Evolutionary conservation across 768 basidiomycete species (phyloP).

Genomic region (Piloderma croceum): DNA sequence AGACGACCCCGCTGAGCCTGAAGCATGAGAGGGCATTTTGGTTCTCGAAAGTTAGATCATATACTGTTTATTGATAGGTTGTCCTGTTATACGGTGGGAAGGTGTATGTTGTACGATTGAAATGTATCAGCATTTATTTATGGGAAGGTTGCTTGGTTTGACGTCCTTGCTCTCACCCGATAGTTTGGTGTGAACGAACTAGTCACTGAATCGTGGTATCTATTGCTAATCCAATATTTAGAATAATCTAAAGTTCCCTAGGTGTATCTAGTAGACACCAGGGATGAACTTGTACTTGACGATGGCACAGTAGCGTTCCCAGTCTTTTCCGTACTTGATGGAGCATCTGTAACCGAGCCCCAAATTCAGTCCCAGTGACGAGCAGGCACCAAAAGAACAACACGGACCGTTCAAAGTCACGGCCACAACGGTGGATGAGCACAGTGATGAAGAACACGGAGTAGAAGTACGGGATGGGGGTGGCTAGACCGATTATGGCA

Average conservation of each 20-base stretch:
- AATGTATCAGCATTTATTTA: too few species aligned
- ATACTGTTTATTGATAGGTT: too few species aligned
- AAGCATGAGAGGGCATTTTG: slow-evolving; percentile 89
- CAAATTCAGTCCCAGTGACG: background rate
- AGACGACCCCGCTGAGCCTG: slow-evolving; percentile 59
- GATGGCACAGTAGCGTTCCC: slow-evolving; percentile 82
- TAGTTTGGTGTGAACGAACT: too few species aligned
- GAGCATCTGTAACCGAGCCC: slow-evolving; percentile 50
- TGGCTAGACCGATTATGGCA: slow-evolving; percentile 64
- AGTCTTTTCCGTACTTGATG: slow-evolving; percentile 90
- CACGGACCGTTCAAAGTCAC: slow-evolving; percentile 87
- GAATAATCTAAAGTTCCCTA: background rate
- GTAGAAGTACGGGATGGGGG: slow-evolving; percentile 93
- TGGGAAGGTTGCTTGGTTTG: too few species aligned
- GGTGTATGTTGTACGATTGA: too few species aligned
- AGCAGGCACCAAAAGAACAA: background rate
- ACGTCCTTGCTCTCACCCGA: too few species aligned
- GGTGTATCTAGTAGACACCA: slow-evolving; percentile 57
- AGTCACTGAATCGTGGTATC: too few species aligned
- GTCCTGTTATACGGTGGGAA: too few species aligned
- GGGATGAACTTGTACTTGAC: slow-evolving; percentile 93
- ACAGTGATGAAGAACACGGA: slow-evolving; percentile 94
- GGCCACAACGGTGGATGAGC: slow-evolving; percentile 81
- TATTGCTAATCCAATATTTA: background rate
- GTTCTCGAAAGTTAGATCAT: slow-evolving; percentile 88